phyloP scores from a whole-genome alignment of 192 early-diverging fungal genomes.

The Umbelopsis sp. region DNA sequence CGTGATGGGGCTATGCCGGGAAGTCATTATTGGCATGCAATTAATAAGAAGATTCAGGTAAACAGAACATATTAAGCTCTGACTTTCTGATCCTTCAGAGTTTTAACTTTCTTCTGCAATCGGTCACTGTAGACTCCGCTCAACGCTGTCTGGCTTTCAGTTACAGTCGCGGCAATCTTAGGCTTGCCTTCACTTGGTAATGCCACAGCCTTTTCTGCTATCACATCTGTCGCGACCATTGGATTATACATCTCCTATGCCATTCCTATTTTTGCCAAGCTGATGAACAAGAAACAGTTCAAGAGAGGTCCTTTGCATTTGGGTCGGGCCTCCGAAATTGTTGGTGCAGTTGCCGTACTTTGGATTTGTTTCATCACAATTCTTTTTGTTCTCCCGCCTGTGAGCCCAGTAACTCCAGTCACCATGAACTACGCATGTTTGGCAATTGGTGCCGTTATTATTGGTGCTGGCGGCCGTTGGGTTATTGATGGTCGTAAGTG shows the following conservation, averaged over 20 bases:
- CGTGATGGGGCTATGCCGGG: conserved; percentile 58
- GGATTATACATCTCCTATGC: conserved; percentile 56
- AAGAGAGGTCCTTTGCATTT: conserved; percentile 42
- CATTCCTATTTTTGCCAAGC: conserved; percentile 32
- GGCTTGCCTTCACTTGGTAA: conserved; percentile 44
- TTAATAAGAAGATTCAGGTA: conserved; percentile 41
- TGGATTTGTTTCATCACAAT: conserved; percentile 53
- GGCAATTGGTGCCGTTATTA: conserved; percentile 35
- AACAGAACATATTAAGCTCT: neutral
- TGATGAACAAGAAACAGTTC: conserved; percentile 30
- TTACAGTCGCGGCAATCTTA: conserved; percentile 41
- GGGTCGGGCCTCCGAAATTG: conserved; percentile 32
- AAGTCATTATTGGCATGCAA: conserved; percentile 44
- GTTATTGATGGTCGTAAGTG: conserved; percentile 46
- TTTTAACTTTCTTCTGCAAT: neutral
- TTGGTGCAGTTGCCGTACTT: conserved; percentile 42
- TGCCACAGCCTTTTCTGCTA: conserved; percentile 48
- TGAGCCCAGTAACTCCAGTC: conserved; percentile 30
- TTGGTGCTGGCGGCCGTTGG: conserved; percentile 45
- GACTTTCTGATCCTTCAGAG: too few relatives aligned
- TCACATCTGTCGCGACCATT: conserved; percentile 57
- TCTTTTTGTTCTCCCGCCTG: conserved; percentile 42
- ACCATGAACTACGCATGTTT: conserved; percentile 52
- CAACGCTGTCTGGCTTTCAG: conserved; percentile 52
- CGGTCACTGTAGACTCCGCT: conserved; percentile 31